Base-by-base conservation (phyloP, 1,284 basidiomycete genomes). In the Naganishia sp. region DNA sequence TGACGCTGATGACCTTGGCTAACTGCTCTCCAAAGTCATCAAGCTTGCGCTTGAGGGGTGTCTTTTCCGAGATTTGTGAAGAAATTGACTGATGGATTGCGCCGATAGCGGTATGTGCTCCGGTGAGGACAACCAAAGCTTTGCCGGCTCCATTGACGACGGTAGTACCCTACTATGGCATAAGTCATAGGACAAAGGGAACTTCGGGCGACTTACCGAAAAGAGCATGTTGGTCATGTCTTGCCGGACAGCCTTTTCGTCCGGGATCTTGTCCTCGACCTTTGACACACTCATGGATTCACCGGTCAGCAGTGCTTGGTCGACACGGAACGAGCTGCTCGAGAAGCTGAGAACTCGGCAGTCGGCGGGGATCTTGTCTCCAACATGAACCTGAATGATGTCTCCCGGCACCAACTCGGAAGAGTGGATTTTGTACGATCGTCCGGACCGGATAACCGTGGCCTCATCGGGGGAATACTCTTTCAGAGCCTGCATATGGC, bases 21-120 rank as follows among this genome's bases (percentile, higher is more conserved):
- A 97, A 85, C 85, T 88, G 88, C 75, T 97, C 92, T 68, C 94
- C 94, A 74, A 97, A 96, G 78, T 96, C 94, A 77, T 97, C 94
- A 53, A 97, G 85, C 79, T 96, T 96, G 72, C 90, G 88, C 81
- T 97, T 96, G 58, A 97, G 82, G 1, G 94, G 94, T 0, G 94
- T 97, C 84, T 95, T 95, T 73, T 96, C 92, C 45, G 89, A 86
- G 31, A 66, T 66, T 42, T 78, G 76, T 43, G 75, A 74, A 11
- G 77, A 74, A 75, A 97, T 96, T 58, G 91, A 94, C 72, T 90
- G 89, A 82, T 97, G 94, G 70, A 97, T 96, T 74, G 94, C 88
- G 41, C 94, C 94, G 71, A 97, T 92, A 39, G 94, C 94, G 6
- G 94, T 96, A 63, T 85, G 83, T 72, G 86, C 78, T 35, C 94